These are phyloP conservation scores for Podospora pseudocomata DNA, from an alignment of 495 filamentous ascomycete genomes.

Conservation along the genomic window DNA sequence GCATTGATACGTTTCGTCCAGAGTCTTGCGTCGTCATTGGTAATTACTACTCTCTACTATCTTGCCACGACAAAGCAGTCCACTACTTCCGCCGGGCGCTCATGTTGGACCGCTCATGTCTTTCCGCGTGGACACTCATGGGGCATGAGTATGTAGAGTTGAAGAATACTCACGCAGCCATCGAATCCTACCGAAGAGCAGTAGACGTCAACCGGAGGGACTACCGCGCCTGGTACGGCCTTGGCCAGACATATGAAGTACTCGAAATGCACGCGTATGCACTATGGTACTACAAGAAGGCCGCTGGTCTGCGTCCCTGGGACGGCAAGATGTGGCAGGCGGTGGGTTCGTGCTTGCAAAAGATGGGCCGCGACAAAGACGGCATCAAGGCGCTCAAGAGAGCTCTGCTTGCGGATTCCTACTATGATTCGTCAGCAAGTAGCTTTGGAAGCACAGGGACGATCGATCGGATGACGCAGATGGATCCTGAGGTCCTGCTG, in stretches of 20 bases:
- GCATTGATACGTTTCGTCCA: conserved; percentile 91
- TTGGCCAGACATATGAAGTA: conserved; percentile 96
- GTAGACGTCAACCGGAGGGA: conserved; percentile 96
- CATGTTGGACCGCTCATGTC: conserved; percentile 86
- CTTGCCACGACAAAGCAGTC: conserved; percentile 95
- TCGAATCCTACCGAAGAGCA: conserved; percentile 92
- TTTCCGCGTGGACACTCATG: conserved; percentile 98
- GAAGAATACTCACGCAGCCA: conserved; percentile 98
- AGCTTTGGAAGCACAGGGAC: conserved; percentile 43
- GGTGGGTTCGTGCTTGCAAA: conserved; percentile 83
- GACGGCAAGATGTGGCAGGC: conserved; percentile 99
- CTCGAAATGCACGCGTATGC: conserved; percentile 97
- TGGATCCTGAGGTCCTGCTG: conserved; percentile 86
- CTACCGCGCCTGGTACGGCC: conserved; percentile 96
- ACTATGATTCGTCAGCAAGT: conserved; percentile 59
- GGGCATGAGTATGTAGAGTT: conserved; percentile 98
- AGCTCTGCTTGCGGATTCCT: conserved; percentile 77
- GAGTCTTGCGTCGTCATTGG: conserved; percentile 97
- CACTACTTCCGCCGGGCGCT: conserved; percentile 96
- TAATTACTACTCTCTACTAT: conserved; percentile 93
- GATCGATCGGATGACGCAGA: conserved; percentile 46
- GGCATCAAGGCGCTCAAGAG: conserved; percentile 94
- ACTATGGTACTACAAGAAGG: conserved; percentile 95
- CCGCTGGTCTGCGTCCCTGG: conserved; percentile 82
- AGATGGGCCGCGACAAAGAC: conserved; percentile 75